Conservation (phyloP, 768 basidiomycete genomes). For the Tephrocybe sp. region DNA sequence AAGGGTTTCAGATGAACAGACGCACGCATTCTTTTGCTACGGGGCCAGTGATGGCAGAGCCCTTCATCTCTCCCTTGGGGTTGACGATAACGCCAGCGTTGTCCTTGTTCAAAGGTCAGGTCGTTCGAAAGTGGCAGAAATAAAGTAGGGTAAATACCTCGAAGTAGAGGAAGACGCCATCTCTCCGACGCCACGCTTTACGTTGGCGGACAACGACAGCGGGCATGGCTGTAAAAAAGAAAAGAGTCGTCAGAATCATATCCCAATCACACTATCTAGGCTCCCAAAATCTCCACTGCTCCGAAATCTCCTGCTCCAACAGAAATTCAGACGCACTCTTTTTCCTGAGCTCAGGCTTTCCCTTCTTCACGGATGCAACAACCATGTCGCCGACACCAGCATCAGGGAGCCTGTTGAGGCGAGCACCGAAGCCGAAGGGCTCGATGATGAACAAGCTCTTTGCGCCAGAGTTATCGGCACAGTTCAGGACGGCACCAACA, state of each 20-base stretch:
- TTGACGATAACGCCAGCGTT: slow-evolving; percentile 98
- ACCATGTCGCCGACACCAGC: slow-evolving; percentile 96
- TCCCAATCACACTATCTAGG: no score
- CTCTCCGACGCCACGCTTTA: slow-evolving; percentile 96
- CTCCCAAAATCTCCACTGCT: background rate
- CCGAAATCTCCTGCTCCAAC: background rate
- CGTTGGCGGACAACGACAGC: slow-evolving; percentile 96
- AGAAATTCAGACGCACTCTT: slow-evolving; percentile 71
- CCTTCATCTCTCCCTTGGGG: slow-evolving; percentile 99
- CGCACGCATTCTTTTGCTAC: slow-evolving; percentile 99
- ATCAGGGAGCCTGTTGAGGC: slow-evolving; percentile 96
- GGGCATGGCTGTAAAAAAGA: slow-evolving; percentile 83
- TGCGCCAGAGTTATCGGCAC: slow-evolving; percentile 99
- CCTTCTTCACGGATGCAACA: slow-evolving; percentile 98
- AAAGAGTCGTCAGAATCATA: slow-evolving; percentile 15
- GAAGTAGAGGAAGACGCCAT: slow-evolving; percentile 99
- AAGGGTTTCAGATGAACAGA: slow-evolving; percentile 18
- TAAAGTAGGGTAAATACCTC: slow-evolving; percentile 51
- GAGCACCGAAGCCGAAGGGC: slow-evolving; percentile 93
- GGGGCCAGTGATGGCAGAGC: slow-evolving; percentile 93
- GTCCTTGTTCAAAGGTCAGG: slow-evolving; percentile 47
- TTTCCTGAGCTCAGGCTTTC: slow-evolving; percentile 99
- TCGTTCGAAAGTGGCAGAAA: background rate
- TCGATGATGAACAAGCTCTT: slow-evolving; percentile 95
- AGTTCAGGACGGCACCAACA: slow-evolving; percentile 92